phyloP scores from a whole-genome alignment of 2,329 filamentous ascomycete genomes.

The Aspergillus fumigatus region DNA sequence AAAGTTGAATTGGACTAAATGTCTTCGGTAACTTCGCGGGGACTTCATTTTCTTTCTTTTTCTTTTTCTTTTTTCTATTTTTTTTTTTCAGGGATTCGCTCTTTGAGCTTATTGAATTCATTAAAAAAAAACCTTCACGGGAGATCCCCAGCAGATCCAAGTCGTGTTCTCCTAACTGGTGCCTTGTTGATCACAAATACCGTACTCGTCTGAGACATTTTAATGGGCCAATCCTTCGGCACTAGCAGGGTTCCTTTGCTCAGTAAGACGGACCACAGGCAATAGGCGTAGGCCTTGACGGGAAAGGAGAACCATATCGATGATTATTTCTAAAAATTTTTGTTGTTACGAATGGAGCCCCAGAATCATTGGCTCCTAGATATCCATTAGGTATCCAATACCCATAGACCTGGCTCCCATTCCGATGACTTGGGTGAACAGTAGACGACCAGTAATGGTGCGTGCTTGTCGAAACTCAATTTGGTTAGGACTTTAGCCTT shows the following conservation, averaged over 20 bases:
- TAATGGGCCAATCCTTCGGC: not conserved
- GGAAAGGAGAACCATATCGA: not conserved
- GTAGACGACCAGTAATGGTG: constrained; percentile 26
- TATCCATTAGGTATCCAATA: not conserved
- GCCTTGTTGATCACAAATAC: not conserved
- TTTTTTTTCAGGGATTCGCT: constrained; percentile 20
- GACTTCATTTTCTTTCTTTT: no score
- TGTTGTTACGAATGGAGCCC: not conserved
- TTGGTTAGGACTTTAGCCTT: constrained; percentile 2
- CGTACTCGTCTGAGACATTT: not conserved
- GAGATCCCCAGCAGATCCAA: constrained; percentile 36
- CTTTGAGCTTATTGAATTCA: constrained; percentile 14
- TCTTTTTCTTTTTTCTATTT: no score
- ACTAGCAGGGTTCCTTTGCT: not conserved
- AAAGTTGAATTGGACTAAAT: constrained; percentile 15
- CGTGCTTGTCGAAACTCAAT: constrained; percentile 34
- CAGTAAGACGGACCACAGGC: not conserved
- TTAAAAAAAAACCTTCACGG: constrained; percentile 26
- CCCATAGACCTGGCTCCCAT: constrained; percentile 3
- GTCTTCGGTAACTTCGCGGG: constrained; percentile 21
- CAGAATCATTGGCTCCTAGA: not conserved
- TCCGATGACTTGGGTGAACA: constrained; percentile 27
- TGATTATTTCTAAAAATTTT: not conserved
- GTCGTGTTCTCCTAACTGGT: not conserved
- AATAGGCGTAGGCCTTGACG: not conserved